Conservation (phyloP, 768 basidiomycete genomes). For the Tricholoma terreum region DNA sequence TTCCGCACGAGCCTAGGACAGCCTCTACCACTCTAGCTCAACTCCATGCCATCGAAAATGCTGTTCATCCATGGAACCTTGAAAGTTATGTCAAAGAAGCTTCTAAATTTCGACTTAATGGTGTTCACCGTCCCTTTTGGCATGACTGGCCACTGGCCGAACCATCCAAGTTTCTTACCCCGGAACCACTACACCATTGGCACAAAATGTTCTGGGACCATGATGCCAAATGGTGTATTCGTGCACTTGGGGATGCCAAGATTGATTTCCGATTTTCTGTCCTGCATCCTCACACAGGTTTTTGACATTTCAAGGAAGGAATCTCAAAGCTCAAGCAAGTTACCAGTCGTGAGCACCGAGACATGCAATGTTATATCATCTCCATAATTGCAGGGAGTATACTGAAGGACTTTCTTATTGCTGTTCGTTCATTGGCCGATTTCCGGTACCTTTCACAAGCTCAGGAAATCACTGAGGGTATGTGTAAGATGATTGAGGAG, state of each 20-base stretch:
- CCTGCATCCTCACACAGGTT: conserved; percentile 26
- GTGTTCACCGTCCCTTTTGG: too few species aligned
- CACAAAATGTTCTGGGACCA: too few species aligned
- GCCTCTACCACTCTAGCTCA: conserved; percentile 14
- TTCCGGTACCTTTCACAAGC: conserved; percentile 23
- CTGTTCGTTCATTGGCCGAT: conserved; percentile 5
- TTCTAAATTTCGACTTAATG: conserved; percentile 10
- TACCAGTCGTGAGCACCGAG: conserved; percentile 26
- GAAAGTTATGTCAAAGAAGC: conserved; percentile 2
- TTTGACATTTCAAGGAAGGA: conserved; percentile 25
- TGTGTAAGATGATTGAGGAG: conserved; percentile 2
- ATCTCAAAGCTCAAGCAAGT: conserved; percentile 28
- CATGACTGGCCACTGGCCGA: conserved; percentile 20
- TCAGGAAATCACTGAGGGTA: conserved; percentile 10
- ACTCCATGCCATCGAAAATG: conserved; percentile 6
- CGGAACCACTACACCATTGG: too few species aligned
- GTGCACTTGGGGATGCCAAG: conserved; percentile 16
- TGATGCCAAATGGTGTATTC: too few species aligned
- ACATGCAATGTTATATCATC: conserved; percentile 25
- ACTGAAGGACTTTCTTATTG: conserved; percentile 15
- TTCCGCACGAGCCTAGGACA: conserved; percentile 20
- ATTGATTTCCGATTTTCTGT: too few species aligned
- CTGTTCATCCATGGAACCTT: conserved; percentile 16
- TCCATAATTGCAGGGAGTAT: conserved; percentile 22
- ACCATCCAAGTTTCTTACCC: too few species aligned